Conservation (phyloP, 2,329 filamentous ascomycete genomes). For the Lasiodiplodia sp. region DNA sequence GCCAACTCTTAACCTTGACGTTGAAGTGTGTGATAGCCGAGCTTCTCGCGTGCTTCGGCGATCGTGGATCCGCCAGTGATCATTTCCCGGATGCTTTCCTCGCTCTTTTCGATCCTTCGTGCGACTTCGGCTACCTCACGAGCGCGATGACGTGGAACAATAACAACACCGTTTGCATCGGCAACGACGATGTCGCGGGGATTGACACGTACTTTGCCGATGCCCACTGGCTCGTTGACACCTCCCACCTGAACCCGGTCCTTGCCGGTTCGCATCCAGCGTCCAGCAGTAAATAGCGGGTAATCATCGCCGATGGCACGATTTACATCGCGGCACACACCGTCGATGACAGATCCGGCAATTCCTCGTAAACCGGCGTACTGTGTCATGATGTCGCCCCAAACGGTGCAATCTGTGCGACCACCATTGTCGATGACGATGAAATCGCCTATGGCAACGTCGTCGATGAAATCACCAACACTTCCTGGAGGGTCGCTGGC, state of each 20-base stretch:
- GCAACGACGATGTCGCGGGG: constrained; percentile 1
- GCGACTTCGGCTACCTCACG: constrained; percentile 4
- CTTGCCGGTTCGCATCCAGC: constrained; percentile 3
- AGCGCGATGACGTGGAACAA: not conserved
- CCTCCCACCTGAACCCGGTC: not conserved
- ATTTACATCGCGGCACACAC: not conserved
- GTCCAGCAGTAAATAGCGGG: constrained; percentile 1
- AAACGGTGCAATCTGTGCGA: not conserved
- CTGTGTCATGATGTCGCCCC: not conserved
- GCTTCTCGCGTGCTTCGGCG: not conserved
- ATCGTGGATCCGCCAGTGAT: not conserved
- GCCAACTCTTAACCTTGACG: not conserved
- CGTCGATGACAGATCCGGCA: constrained; percentile 1
- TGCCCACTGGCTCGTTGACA: not conserved
- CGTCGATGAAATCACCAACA: constrained; percentile 1
- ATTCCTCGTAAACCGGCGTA: not conserved
- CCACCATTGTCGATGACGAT: not conserved
- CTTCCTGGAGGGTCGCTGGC: constrained; percentile 4
- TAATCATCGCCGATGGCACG: not conserved
- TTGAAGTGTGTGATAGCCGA: not conserved
- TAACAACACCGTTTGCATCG: constrained; percentile 8
- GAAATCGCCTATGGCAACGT: constrained; percentile 5
- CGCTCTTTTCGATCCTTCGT: constrained; percentile 4
- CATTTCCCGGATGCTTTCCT: constrained; percentile 1
- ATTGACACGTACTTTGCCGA: not conserved